Evolutionary conservation across 2,329 filamentous ascomycete species (phyloP).

Genomic region (Thielaviopsis musarum): DNA sequence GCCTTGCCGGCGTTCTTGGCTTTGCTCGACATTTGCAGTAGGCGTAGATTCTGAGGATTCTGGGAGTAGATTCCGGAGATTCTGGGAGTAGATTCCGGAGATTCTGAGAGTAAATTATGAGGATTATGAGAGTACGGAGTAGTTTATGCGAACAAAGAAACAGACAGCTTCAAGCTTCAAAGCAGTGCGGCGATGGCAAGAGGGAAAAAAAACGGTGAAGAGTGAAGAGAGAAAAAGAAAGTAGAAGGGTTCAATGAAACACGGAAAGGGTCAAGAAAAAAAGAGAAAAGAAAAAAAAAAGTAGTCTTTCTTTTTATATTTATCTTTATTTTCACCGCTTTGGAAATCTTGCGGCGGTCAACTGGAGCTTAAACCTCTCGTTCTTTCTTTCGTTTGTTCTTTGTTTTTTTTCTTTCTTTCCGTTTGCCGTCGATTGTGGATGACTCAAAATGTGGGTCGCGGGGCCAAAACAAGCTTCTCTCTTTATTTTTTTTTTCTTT

Average conservation of each 20-base stretch:
- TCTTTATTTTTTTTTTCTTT: not conserved
- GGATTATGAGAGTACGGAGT: no score
- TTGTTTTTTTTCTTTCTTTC: not conserved
- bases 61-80: no score
- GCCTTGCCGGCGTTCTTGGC: conserved; percentile 25
- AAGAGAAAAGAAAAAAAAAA: not conserved
- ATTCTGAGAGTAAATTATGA: no score
- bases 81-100: no score
- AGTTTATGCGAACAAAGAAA: not conserved
- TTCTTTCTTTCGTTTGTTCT: not conserved
- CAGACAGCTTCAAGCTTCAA: no score
- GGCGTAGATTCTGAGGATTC: not conserved
- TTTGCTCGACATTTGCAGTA: conserved; percentile 9
- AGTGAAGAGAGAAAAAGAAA: not conserved
- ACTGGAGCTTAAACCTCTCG: not conserved
- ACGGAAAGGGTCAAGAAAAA: not conserved
- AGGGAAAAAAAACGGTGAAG: not conserved
- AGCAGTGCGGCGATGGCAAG: no score
- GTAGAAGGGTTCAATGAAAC: no score
- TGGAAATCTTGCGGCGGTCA: no score
- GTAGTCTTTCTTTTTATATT: not conserved
- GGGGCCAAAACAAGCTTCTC: not conserved
- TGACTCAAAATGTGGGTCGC: conserved; percentile 7
- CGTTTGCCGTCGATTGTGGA: not conserved
- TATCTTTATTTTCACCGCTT: no score